Base-by-base conservation (phyloP, 345 rosid species). In the Dipteronia dyeriana region DNA sequence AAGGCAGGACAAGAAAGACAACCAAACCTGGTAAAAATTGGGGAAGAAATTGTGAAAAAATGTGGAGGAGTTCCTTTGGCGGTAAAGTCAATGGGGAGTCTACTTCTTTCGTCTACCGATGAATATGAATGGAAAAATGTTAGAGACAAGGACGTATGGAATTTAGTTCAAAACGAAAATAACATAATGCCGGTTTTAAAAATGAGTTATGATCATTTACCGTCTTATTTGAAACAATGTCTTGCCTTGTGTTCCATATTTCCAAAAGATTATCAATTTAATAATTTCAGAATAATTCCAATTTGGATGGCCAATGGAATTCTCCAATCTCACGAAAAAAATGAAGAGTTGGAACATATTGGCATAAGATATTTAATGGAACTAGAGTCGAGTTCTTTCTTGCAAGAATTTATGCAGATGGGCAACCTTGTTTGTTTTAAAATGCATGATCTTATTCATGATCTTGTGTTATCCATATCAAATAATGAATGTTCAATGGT, bases 391-490 rank as follows among this genome's bases (percentile, higher is more conserved):
- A 43, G 11, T 9, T 45, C 11, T 45, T 45, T 45, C 49, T 45
- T 45, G 0, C 49, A 45, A 45, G 49, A 45, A 45, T 45, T 45
- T 45, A n/a, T n/a, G n/a, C n/a, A n/a, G n/a, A n/a, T n/a, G n/a
- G 12, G 5, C 7, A 9, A 43, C 5, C 1, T 43, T 9, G 11
- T 8, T 1, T 0, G 10, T 1, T 3, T 82, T 38, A 26, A 71
- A 47, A 78, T 81, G 66, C 84, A 80, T 56, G 80, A 79, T 61
- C 83, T 82, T 47, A 45, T 45, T 0, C 49, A 45, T 45, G 49
- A 45, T 45, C 49, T 45, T 9, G 83, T 79, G 0, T 1, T 0
- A 1, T 7, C 0, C 1, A 51, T 84, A 8, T 72, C 79, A 0
- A 47, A 66, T 10, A 9, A 6, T 0, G 53, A 45, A 4, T 31